Evolutionary conservation across 495 filamentous ascomycete genomes (phyloP), one percentile per base, ranked within the genome.

Genomic region (Cercophora sp.): DNA sequence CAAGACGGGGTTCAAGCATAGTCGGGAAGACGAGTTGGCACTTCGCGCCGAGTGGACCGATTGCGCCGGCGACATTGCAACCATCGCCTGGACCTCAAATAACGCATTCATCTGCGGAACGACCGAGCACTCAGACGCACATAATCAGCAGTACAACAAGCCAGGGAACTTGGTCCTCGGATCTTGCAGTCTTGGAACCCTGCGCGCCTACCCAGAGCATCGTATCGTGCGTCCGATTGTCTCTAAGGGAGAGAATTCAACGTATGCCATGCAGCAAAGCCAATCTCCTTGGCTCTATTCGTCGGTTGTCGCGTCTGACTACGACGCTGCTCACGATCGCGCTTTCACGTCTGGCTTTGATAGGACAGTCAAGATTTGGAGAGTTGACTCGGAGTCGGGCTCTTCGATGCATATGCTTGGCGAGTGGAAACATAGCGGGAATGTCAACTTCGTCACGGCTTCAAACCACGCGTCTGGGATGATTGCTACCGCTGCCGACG

Each of bases 341-440:
- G 74, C 91, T 0, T 95, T 85, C 55, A 91, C 90, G 0, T 85
- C 84, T 0, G 87, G 89, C 22, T 94, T 88, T 58, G 93, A 98
- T 55, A 70, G 80, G 5, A 86, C 81, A 0, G 84, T 93, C 19
- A 89, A 90, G 48, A 65, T 89, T 8, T 97, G 91, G 88, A n/a
- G n/a, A n/a, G n/a, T n/a, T n/a, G 71, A 80, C 48, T 68, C 78
- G 0, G 49, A 70, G 16, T 57, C 68, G 37, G 64, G 62, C 25
- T 32, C 62, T 19, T 61, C 63, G 61, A 72, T 79, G 67, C 26
- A 45, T 0, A 60, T 70, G 1, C 44, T 73, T 5, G 75, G 74
- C 32, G 82, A 77, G 1, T 77, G 91, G 61, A 20, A 60, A 2
- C 89, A 95, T 63, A 69, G 73, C 13, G 84, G 83, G 0, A 75